These are phyloP conservation scores for Pseudozyma sp. DNA, from an alignment of 1,284 basidiomycete species.

Conservation along the genomic window DNA sequence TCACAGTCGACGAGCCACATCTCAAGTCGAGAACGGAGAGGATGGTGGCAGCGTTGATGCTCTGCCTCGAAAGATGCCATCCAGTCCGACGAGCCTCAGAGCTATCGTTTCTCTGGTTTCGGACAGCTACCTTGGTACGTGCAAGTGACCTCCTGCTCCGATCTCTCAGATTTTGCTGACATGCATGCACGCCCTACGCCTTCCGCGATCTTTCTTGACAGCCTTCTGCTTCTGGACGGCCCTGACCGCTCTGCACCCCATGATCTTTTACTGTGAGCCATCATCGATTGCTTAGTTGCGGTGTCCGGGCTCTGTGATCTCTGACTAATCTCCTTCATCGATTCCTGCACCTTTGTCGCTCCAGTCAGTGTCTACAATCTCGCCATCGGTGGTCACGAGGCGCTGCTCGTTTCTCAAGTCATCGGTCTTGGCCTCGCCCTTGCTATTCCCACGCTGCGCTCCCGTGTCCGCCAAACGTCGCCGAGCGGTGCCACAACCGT, in stretches of 20 bases:
- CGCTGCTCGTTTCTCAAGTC: conserved; percentile 56
- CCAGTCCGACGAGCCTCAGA: conserved; percentile 32
- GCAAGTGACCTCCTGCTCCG: background rate
- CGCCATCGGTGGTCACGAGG: conserved; percentile 60
- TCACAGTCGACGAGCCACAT: conserved; percentile 9
- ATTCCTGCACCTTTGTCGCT: background rate
- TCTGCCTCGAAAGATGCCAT: background rate
- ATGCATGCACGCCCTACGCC: background rate
- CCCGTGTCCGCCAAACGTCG: conserved; percentile 14
- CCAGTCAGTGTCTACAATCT: conserved; percentile 64
- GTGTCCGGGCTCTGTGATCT: background rate
- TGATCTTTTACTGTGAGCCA: conserved; percentile 82
- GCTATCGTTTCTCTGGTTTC: conserved; percentile 39
- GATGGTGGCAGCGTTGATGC: conserved; percentile 8
- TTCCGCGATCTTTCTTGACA: conserved; percentile 66
- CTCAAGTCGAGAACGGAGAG: background rate
- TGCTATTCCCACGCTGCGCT: conserved; percentile 32
- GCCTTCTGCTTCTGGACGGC: conserved; percentile 89
- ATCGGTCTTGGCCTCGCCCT: conserved; percentile 47
- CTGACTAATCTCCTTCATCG: conserved; percentile 3
- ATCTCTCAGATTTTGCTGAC: background rate
- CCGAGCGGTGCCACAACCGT: conserved; percentile 27
- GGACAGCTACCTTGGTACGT: conserved; percentile 53
- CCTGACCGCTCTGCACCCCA: conserved; percentile 82
- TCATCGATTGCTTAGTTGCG: background rate